Conservation (phyloP, 1,139 yeast species). For the Blastobotrys apis region DNA sequence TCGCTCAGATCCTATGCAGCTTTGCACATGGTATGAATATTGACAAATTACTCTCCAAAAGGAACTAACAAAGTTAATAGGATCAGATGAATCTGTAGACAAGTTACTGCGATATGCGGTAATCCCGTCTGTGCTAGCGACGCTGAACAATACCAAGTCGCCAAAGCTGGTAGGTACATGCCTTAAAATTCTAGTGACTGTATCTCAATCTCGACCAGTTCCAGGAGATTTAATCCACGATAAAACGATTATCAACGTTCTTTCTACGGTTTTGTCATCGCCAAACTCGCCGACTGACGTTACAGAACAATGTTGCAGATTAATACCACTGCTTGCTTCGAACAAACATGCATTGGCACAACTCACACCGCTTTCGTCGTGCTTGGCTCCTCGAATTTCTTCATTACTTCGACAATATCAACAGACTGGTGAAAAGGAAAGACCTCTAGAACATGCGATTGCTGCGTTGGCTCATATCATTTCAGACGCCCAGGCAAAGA, state of each 20-base stretch:
- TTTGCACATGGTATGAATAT: slow-evolving; percentile 4
- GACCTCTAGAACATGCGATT: slow-evolving; percentile 25
- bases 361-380: not conserved
- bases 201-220: not conserved
- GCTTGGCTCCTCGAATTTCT: slow-evolving; percentile 5
- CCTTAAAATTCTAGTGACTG: slow-evolving; percentile 2
- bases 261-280: not conserved
- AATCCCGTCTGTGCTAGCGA: not conserved
- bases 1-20: slow-evolving; percentile 6
- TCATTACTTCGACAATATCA: slow-evolving; percentile 1
- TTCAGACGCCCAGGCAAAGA: slow-evolving; percentile 13
- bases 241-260: not conserved
- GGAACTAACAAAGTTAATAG: not conserved
- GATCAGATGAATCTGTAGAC: slow-evolving; percentile 2
- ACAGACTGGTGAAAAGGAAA: not conserved
- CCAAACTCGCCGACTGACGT: not conserved
- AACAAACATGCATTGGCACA: not conserved
- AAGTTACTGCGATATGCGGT: not conserved
- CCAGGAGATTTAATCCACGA: not conserved
- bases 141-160: not conserved
- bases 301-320: slow-evolving; percentile 4
- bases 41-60: not conserved
- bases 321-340: slow-evolving; percentile 1
- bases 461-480: slow-evolving; percentile 31
- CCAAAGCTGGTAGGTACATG: not conserved